Evolutionary conservation across 106 monocot genomes (phyloP).

Genomic region (Chionographis japonica): DNA sequence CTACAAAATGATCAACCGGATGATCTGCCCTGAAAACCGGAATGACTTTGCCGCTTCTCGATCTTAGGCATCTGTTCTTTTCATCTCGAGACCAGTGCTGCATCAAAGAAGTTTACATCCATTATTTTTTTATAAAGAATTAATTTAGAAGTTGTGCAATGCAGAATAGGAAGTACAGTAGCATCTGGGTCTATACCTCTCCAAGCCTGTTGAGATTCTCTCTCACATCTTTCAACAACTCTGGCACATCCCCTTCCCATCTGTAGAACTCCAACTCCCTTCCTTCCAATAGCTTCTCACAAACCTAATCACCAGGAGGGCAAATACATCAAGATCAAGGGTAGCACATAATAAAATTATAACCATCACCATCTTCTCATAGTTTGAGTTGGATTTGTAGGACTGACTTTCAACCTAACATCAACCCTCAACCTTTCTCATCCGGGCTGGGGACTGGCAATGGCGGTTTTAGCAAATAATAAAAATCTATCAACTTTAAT

Average conservation of each 20-base stretch:
- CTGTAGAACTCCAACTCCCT: slow-evolving; percentile 88
- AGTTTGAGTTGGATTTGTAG: too few relatives aligned
- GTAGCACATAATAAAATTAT: too few relatives aligned
- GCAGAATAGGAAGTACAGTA: neutral
- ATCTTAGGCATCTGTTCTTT: slow-evolving; percentile 81
- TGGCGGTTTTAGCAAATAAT: too few relatives aligned
- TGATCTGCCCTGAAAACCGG: slow-evolving; percentile 50
- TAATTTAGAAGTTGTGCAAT: neutral
- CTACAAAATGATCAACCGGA: slow-evolving; percentile 80
- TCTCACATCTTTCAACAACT: slow-evolving; percentile 64
- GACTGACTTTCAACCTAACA: too few relatives aligned
- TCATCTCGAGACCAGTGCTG: slow-evolving; percentile 91
- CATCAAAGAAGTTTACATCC: slow-evolving; percentile 8
- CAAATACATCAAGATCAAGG: neutral
- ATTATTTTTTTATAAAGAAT: neutral
- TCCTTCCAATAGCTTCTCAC: slow-evolving; percentile 55
- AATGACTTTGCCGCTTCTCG: slow-evolving; percentile 88
- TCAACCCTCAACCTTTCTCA: too few relatives aligned
- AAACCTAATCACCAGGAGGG: slow-evolving; percentile 35
- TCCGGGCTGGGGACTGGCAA: too few relatives aligned
- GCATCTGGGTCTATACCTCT: slow-evolving; percentile 37
- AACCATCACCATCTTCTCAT: too few relatives aligned
- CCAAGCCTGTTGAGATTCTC: slow-evolving; percentile 85
- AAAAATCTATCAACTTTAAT: too few relatives aligned
- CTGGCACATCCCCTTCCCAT: slow-evolving; percentile 65